These are phyloP conservation scores for Adansonia grandidieri DNA, from an alignment of 441 rosid species.

Conservation along the genomic window DNA sequence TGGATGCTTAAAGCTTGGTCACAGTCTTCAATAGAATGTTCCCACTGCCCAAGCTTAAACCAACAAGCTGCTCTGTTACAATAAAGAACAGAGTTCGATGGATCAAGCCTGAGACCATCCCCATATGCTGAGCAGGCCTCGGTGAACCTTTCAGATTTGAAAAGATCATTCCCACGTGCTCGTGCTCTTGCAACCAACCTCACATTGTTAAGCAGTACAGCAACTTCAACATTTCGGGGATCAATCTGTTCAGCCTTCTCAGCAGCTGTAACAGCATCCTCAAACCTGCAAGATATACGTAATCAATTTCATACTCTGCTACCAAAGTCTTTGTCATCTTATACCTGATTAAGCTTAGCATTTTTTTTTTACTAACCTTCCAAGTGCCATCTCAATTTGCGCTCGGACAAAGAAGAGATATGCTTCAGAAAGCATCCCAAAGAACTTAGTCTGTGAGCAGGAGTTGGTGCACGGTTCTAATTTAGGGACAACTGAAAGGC, in stretches of 20 bases:
- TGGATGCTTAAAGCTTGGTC: slow-evolving; percentile 69
- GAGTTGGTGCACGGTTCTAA: slow-evolving; percentile 45
- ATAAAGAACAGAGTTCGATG: slow-evolving; percentile 68
- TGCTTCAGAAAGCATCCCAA: slow-evolving; percentile 81
- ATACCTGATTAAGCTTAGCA: slow-evolving; percentile 22
- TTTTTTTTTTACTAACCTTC: slow-evolving; percentile 67
- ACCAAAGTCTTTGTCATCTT: slow-evolving; percentile 19
- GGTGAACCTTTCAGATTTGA: slow-evolving; percentile 74
- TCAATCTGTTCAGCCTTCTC: slow-evolving; percentile 81
- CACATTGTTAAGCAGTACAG: slow-evolving; percentile 67
- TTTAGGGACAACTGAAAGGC: slow-evolving; percentile 49
- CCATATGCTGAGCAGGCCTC: slow-evolving; percentile 86
- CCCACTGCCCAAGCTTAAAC: slow-evolving; percentile 82
- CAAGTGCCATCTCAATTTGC: slow-evolving; percentile 78
- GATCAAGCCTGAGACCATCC: slow-evolving; percentile 88
- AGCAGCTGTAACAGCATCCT: slow-evolving; percentile 75
- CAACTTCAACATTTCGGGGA: slow-evolving; percentile 74
- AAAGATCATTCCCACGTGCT: slow-evolving; percentile 81
- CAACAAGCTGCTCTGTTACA: slow-evolving; percentile 87
- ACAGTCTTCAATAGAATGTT: slow-evolving; percentile 78
- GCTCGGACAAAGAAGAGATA: slow-evolving; percentile 64
- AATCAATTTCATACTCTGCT: slow-evolving; percentile 38
- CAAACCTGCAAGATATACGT: slow-evolving; percentile 78
- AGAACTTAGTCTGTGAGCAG: slow-evolving; percentile 50
- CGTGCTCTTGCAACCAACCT: slow-evolving; percentile 79